These are phyloP conservation scores for Ganoderma meredithae DNA, from an alignment of 1,284 basidiomycete species.

Conservation along the genomic window DNA sequence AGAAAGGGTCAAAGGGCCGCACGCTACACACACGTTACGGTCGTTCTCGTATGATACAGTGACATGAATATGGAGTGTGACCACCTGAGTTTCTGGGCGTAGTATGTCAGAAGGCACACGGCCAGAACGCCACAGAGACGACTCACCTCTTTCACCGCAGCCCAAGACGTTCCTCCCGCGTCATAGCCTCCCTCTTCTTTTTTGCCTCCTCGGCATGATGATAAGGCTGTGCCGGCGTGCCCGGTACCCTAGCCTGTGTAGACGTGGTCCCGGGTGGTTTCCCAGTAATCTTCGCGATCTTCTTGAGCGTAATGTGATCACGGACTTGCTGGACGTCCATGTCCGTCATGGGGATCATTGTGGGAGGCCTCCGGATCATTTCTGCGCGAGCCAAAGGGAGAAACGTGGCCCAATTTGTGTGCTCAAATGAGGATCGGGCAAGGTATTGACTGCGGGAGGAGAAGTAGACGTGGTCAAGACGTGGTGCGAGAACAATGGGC, in stretches of 20 bases:
- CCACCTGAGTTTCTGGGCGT: not conserved
- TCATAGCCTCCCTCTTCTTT: constrained; percentile 45
- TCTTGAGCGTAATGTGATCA: constrained; percentile 63
- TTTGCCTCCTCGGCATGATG: constrained; percentile 46
- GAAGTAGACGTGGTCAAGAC: constrained; percentile 17
- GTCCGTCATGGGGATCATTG: constrained; percentile 76
- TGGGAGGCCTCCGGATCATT: constrained; percentile 81
- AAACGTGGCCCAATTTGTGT: not conserved
- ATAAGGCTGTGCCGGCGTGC: constrained; percentile 31
- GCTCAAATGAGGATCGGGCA: too few relatives aligned
- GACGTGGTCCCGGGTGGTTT: constrained; percentile 17
- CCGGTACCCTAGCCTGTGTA: constrained; percentile 18
- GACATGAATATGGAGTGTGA: not conserved
- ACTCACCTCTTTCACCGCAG: constrained; percentile 30
- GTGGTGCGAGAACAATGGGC: constrained; percentile 28
- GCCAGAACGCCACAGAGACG: not conserved
- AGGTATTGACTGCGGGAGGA: constrained; percentile 20
- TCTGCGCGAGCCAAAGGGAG: constrained; percentile 2
- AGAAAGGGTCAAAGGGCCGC: not conserved
- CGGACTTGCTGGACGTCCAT: constrained; percentile 78
- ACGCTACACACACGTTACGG: not conserved
- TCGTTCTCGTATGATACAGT: not conserved
- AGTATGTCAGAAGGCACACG: not conserved
- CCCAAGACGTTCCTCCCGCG: constrained; percentile 47
- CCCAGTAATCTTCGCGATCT: constrained; percentile 46